These are phyloP conservation scores for Colletotrichum navitas DNA, from an alignment of 2,329 filamentous ascomycete species.

Conservation along the genomic window DNA sequence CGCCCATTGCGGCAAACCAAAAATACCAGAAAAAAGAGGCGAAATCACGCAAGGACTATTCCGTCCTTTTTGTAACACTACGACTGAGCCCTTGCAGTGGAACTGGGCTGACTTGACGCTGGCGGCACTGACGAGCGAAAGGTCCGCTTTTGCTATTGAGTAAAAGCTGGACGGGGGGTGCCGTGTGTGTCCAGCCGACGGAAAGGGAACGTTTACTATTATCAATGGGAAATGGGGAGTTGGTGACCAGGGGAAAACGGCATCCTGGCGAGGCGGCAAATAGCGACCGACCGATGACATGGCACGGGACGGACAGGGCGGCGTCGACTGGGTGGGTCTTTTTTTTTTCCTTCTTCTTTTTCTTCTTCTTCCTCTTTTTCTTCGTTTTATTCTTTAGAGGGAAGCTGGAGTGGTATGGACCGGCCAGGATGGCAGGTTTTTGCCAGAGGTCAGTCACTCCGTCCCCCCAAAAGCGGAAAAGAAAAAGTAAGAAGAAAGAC, in stretches of 20 bases:
- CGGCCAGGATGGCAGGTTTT: background rate
- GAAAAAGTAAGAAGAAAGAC: no score
- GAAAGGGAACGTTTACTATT: no score
- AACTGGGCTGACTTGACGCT: no score
- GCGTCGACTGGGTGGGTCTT: background rate
- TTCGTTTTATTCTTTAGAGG: no score
- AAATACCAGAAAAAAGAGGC: background rate
- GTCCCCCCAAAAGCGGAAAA: no score
- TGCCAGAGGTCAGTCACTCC: background rate
- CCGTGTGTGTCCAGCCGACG: no score
- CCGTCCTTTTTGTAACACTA: background rate
- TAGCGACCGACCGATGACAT: background rate
- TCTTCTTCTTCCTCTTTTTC: no score
- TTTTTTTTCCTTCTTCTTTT: background rate
- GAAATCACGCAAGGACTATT: background rate
- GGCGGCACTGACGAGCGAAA: no score
- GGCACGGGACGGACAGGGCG: background rate
- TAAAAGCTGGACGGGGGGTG: no score
- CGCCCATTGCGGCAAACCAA: background rate
- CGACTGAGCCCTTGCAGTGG: no score
- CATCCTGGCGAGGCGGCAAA: background rate
- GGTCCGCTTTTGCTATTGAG: no score
- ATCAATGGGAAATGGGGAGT: no score
- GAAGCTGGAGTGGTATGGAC: background rate
- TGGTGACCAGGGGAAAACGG: background rate